A percentile compares a stretch with the other conserved stretches of the same genome.
phyloP scores from a whole-genome alignment of 768 basidiomycete species.

The Leccinellum rugosiceps region DNA sequence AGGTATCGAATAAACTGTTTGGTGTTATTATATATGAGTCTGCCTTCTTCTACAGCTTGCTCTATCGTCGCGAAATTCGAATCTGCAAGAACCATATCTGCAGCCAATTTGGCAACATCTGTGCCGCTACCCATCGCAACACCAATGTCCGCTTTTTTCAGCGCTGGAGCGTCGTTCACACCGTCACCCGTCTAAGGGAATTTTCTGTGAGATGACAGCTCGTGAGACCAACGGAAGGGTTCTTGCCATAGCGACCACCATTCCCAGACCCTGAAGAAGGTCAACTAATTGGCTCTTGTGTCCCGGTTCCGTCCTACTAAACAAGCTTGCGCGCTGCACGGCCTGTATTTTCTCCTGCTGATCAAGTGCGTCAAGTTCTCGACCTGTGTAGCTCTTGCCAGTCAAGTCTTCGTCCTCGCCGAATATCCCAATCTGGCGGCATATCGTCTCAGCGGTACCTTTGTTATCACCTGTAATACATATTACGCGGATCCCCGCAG shows the following conservation, averaged over 20 bases:
- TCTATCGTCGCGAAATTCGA: constrained; percentile 99
- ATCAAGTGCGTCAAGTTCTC: constrained; percentile 80
- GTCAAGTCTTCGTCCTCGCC: constrained; percentile 79
- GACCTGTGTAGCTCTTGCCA: constrained; percentile 95
- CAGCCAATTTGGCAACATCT: constrained; percentile 96
- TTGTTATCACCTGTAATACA: constrained; percentile 99
- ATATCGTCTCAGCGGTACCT: constrained; percentile 96
- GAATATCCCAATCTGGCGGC: constrained; percentile 94
- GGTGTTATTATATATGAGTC: constrained; percentile 98
- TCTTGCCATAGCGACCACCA: constrained; percentile 93
- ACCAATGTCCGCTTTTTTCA: constrained; percentile 97
- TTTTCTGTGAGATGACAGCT: constrained; percentile 7
- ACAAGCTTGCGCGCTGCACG: constrained; percentile 85
- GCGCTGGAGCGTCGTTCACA: constrained; percentile 95
- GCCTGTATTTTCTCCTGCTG: constrained; percentile 81
- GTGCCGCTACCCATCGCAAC: constrained; percentile 99
- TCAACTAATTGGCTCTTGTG: constrained; percentile 97
- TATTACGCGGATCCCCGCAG: constrained; percentile 92
- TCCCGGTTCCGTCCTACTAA: constrained; percentile 89
- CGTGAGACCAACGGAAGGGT: constrained; percentile 6
- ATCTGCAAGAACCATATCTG: constrained; percentile 97
- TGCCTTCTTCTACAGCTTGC: constrained; percentile 93
- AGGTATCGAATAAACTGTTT: constrained; percentile 99
- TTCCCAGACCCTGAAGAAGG: constrained; percentile 82
- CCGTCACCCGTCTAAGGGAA: constrained; percentile 82